Conservation (phyloP, 805 yeast species). For the Clavispora santaluciae region DNA sequence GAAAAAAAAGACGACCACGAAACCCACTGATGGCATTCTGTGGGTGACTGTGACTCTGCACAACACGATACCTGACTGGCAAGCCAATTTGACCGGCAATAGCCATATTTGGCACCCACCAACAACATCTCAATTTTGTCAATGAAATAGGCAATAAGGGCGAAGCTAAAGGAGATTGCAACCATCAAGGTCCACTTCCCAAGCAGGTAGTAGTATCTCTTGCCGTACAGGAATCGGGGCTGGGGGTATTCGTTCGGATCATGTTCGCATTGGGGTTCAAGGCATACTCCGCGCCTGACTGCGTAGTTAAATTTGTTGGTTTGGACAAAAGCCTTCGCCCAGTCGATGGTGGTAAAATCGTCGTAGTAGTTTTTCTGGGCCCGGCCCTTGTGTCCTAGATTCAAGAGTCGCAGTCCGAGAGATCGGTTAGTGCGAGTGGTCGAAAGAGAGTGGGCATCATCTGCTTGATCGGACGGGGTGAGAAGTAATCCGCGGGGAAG, state of each 20-base stretch:
- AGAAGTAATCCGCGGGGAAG: not conserved
- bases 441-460: not conserved
- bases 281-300: slow-evolving; percentile 11
- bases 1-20: slow-evolving; percentile 37
- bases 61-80: slow-evolving; percentile 42
- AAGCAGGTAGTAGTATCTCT: slow-evolving; percentile 28
- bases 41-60: slow-evolving; percentile 5
- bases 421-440: slow-evolving; percentile 2
- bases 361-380: slow-evolving; percentile 38
- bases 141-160: slow-evolving; percentile 46
- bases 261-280: slow-evolving; percentile 22
- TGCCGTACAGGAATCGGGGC: slow-evolving; percentile 18
- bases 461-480: not conserved
- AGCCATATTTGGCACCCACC: slow-evolving; percentile 50
- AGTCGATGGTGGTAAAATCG: slow-evolving; percentile 58
- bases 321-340: slow-evolving; percentile 47
- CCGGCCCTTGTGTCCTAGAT: not conserved
- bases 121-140: slow-evolving; percentile 44
- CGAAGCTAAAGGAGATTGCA: slow-evolving; percentile 40
- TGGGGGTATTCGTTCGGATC: slow-evolving; percentile 2
- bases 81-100: slow-evolving; percentile 44
- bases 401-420: not conserved
- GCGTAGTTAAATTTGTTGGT: slow-evolving; percentile 39
- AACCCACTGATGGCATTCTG: slow-evolving; percentile 37
- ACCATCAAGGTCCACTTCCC: slow-evolving; percentile 50